Evolutionary conservation across 2,329 filamentous ascomycete species (phyloP).

Genomic region (Colletotrichum plurivorum): DNA sequence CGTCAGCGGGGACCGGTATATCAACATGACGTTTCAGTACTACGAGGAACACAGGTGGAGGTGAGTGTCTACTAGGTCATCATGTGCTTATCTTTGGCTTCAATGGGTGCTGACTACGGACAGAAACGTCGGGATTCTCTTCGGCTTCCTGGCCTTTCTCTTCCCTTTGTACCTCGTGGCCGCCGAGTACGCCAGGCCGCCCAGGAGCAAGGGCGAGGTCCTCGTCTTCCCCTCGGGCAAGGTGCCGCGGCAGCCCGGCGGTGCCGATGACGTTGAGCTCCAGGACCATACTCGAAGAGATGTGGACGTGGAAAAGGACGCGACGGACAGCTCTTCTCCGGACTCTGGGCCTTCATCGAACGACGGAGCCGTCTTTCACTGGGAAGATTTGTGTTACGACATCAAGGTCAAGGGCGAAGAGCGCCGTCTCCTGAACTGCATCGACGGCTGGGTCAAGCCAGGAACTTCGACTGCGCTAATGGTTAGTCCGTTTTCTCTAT

Average conservation of each 20-base stretch:
- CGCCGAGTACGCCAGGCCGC: conserved; percentile 60
- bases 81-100: too few relatives aligned
- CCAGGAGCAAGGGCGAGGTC: conserved; percentile 67
- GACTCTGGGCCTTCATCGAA: background rate
- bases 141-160: conserved; percentile 68
- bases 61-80: conserved; percentile 55
- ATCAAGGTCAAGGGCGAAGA: conserved; percentile 75
- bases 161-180: conserved; percentile 66
- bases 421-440: conserved; percentile 76
- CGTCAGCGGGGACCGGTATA: conserved; percentile 61
- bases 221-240: conserved; percentile 67
- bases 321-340: conserved; percentile 54
- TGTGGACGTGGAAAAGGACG: background rate
- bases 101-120: too few relatives aligned
- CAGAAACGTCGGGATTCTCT: conserved; percentile 70
- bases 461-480: conserved; percentile 82
- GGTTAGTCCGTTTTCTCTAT: conserved; percentile 55
- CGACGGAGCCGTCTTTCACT: conserved; percentile 73
- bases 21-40: conserved; percentile 57
- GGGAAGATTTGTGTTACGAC: conserved; percentile 75
- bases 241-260: conserved; percentile 55
- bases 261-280: conserved; percentile 51
- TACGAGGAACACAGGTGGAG: conserved; percentile 38
- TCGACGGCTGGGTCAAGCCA: conserved; percentile 84
- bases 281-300: conserved; percentile 43